phyloP scores from a whole-genome alignment of 2,329 filamentous ascomycete genomes.

The Microcyclospora pomicola region DNA sequence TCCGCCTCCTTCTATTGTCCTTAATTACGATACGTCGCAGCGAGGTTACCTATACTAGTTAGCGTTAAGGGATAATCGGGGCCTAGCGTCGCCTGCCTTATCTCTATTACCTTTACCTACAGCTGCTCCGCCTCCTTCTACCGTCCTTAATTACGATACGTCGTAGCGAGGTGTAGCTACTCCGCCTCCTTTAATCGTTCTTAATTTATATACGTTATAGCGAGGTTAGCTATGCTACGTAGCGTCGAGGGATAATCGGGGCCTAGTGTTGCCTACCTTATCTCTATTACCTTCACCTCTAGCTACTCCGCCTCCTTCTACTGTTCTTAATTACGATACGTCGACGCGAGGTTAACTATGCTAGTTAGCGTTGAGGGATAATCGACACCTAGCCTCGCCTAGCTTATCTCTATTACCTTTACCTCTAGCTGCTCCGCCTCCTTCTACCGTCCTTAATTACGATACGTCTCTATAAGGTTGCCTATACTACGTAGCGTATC shows the following conservation, averaged over 20 bases:
- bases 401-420: slow-evolving; percentile 2
- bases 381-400: slow-evolving; percentile 4
- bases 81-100: slow-evolving; percentile 2
- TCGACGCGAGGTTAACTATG: slow-evolving; percentile 2
- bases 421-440: slow-evolving; percentile 5
- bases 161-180: slow-evolving; percentile 5
- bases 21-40: slow-evolving; percentile 2
- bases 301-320: slow-evolving; percentile 5
- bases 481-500: slow-evolving; percentile 5
- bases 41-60: slow-evolving; percentile 5
- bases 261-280: slow-evolving; percentile 2
- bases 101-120: slow-evolving; percentile 3
- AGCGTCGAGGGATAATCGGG: slow-evolving; percentile 5
- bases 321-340: background rate
- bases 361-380: slow-evolving; percentile 5
- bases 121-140: slow-evolving; percentile 6
- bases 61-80: slow-evolving; percentile 5
- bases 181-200: slow-evolving; percentile 3
- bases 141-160: slow-evolving; percentile 4
- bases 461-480: slow-evolving; percentile 2
- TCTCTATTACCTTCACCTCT: slow-evolving; percentile 3
- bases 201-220: slow-evolving; percentile 2
- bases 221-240: slow-evolving; percentile 5
- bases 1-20: slow-evolving; percentile 4
- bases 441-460: slow-evolving; percentile 2